Evolutionary conservation across 768 basidiomycete genomes (phyloP).

Genomic region (Boletus sp.): DNA sequence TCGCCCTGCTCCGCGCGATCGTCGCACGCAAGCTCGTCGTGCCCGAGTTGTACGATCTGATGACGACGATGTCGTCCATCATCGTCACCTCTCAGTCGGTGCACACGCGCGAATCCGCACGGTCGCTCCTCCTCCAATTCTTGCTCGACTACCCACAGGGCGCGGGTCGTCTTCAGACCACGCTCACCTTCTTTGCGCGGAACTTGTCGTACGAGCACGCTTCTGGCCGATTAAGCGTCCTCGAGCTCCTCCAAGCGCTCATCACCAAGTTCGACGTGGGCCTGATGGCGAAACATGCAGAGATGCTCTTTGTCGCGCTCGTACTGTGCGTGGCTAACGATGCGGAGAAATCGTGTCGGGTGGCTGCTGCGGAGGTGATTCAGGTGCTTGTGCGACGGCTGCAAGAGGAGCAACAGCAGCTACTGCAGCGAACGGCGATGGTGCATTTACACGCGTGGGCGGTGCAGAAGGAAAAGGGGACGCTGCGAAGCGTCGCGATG

Average conservation of each 20-base stretch:
- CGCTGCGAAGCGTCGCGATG: conserved; percentile 71
- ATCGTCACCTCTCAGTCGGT: conserved; percentile 92
- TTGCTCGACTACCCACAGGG: conserved; percentile 97
- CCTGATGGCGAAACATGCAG: conserved; percentile 76
- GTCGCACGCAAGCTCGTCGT: conserved; percentile 89
- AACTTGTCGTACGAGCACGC: conserved; percentile 91
- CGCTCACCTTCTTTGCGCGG: conserved; percentile 89
- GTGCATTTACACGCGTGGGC: conserved; percentile 82
- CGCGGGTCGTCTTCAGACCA: conserved; percentile 80
- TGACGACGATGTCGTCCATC: conserved; percentile 89
- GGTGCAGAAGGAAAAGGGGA: conserved; percentile 52
- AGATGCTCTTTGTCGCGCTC: conserved; percentile 86
- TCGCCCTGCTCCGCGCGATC: conserved; percentile 86
- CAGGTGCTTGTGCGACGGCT: conserved; percentile 72
- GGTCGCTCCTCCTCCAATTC: conserved; percentile 90
- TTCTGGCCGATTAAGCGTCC: conserved; percentile 87
- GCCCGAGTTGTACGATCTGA: conserved; percentile 94
- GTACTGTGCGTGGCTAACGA: conserved; percentile 95
- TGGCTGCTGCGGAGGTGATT: conserved; percentile 83
- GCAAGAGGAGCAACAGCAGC: conserved; percentile 57
- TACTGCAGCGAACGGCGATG: conserved; percentile 54
- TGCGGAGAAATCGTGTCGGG: conserved; percentile 83
- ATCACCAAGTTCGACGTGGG: conserved; percentile 78
- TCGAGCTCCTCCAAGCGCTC: conserved; percentile 87
- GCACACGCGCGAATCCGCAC: conserved; percentile 89